Percentiles rank a stretch among this genome's conserved stretches.
These are phyloP conservation scores for Taphrina pruni DNA, from an alignment of 1,139 yeast genomes.

Conservation along the genomic window DNA sequence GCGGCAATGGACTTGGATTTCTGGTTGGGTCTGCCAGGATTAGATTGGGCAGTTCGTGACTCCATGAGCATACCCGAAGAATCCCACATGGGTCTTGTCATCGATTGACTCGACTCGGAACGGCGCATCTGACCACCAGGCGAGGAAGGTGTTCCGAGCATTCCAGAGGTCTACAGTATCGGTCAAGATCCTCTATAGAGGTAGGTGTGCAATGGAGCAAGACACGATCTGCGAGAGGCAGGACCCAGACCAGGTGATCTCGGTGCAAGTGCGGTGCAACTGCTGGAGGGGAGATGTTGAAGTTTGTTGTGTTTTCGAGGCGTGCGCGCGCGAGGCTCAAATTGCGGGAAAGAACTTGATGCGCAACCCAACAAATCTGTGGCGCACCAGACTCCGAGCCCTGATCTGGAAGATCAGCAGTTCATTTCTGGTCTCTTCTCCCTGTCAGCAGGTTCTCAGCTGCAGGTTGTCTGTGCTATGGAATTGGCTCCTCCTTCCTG, in stretches of 20 bases:
- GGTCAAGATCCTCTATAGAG: too few relatives aligned
- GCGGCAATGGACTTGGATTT: constrained; percentile 36
- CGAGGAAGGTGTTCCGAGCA: constrained; percentile 13
- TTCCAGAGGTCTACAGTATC: background rate
- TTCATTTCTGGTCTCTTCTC: background rate
- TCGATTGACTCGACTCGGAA: constrained; percentile 31
- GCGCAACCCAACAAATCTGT: background rate
- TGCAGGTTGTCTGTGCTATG: too few relatives aligned
- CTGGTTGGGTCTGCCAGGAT: constrained; percentile 23
- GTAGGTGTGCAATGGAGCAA: background rate
- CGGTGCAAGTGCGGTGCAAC: background rate
- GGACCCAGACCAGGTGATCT: too few relatives aligned
- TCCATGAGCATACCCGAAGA: constrained; percentile 26
- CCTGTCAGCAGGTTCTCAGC: too few relatives aligned
- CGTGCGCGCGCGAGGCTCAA: constrained; percentile 12
- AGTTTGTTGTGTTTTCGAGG: constrained; percentile 17
- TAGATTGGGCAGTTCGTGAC: background rate
- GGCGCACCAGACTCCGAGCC: background rate
- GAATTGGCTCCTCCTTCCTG: too few relatives aligned
- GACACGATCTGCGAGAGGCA: too few relatives aligned
- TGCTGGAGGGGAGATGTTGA: background rate
- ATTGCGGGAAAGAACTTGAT: background rate
- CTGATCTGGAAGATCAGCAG: background rate
- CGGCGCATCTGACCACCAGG: constrained; percentile 18
- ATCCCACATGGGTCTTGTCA: constrained; percentile 38